Evolutionary conservation across 306 rosid species (phyloP).

Genomic region (Prunus fruticosa): DNA sequence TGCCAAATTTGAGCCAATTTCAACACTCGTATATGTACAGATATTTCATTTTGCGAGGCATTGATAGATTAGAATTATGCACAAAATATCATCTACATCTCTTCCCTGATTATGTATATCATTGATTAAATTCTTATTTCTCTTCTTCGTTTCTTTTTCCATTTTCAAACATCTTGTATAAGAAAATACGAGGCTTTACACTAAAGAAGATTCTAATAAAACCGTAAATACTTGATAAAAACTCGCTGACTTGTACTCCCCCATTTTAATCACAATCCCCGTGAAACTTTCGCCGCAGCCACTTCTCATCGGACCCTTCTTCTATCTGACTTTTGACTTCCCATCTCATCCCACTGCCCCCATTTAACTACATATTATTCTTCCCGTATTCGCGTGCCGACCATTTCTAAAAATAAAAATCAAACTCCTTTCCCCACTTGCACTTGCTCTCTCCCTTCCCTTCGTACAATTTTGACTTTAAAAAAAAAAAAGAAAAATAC

Average conservation of each 20-base stretch:
- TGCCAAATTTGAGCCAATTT: too few relatives aligned
- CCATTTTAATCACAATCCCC: background rate
- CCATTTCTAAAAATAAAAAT: background rate
- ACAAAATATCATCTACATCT: too few relatives aligned
- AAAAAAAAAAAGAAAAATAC: too few relatives aligned
- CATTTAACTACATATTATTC: background rate
- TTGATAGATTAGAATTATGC: too few relatives aligned
- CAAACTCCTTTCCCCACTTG: background rate
- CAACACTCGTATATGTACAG: accelerated
- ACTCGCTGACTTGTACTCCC: background rate
- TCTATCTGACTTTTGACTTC: constrained; percentile 4
- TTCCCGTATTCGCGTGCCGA: constrained; percentile 5
- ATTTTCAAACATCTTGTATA: too few relatives aligned
- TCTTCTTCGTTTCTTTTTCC: too few relatives aligned
- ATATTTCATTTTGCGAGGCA: too few relatives aligned
- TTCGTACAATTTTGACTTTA: background rate
- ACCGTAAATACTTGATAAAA: too few relatives aligned
- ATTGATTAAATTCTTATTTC: too few relatives aligned
- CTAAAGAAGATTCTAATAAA: too few relatives aligned
- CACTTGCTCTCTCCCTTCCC: background rate
- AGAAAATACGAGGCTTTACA: too few relatives aligned
- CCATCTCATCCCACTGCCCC: background rate
- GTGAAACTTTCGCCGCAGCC: background rate
- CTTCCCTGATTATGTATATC: too few relatives aligned
- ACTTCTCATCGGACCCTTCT: constrained; percentile 24